Percentiles rank a stretch among this genome's conserved stretches.
Conservation (phyloP, 305 asterid genomes). For the Lippia alba region DNA sequence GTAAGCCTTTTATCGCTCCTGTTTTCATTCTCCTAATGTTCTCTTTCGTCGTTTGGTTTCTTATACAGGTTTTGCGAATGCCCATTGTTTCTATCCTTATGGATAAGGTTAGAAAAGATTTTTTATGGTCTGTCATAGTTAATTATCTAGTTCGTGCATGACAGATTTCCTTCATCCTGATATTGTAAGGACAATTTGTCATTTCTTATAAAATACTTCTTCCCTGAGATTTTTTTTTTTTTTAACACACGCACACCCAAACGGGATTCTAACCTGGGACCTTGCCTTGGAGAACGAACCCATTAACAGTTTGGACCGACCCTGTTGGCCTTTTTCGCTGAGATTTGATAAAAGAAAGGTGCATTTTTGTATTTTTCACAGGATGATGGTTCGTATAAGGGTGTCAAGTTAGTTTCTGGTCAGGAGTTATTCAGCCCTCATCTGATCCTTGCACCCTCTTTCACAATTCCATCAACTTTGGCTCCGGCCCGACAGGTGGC, state of each 20-base stretch:
- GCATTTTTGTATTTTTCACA: slow-evolving; percentile 43
- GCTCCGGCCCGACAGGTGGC: slow-evolving; percentile 45
- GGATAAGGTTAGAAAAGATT: slow-evolving; percentile 61
- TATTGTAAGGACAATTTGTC: slow-evolving; percentile 21
- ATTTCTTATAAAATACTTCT: slow-evolving; percentile 20
- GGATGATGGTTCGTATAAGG: slow-evolving; percentile 70
- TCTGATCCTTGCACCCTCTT: slow-evolving; percentile 79
- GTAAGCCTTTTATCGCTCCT: slow-evolving; percentile 15
- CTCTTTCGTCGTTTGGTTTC: slow-evolving; percentile 24
- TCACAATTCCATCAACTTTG: slow-evolving; percentile 45
- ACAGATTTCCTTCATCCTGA: slow-evolving; percentile 25
- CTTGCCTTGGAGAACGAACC: no score
- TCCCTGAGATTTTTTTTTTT: no score
- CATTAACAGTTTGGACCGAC: no score
- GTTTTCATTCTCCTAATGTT: slow-evolving; percentile 31
- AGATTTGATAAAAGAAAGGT: no score
- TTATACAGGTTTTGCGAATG: slow-evolving; percentile 86
- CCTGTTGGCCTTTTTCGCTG: no score
- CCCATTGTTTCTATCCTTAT: slow-evolving; percentile 62
- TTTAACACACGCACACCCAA: no score
- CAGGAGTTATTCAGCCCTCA: slow-evolving; percentile 85
- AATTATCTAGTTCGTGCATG: slow-evolving; percentile 5
- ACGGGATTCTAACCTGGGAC: no score
- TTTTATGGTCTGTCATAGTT: slow-evolving; percentile 23
- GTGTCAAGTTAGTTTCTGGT: slow-evolving; percentile 86